Evolutionary conservation across 495 filamentous ascomycete species (phyloP), one percentile per base, ranked within the genome.

Genomic region (Hypoxylon trugodes): DNA sequence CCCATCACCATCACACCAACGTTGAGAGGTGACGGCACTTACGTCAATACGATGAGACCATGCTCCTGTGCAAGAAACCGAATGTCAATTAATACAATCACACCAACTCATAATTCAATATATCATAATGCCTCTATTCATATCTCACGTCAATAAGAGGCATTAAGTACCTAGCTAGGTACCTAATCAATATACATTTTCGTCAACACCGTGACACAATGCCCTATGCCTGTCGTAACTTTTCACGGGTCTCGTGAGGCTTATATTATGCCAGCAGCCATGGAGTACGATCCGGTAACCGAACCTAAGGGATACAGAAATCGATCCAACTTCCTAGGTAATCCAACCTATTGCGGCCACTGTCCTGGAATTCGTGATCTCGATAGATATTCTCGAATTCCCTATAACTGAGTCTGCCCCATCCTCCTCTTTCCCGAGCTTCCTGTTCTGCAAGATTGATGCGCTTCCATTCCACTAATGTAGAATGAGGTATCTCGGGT

Each of bases 301-400:
- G 37, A 32, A 28, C 8, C 62, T 76, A 81, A 8, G 83, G 82
- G 53, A 86, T 83, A 67, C 83, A 86, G 68, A 93, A 90, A 72
- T 95, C 91, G 69, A 93, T 92, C 92, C 92, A 96, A 52, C 81
- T 88, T 13, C 88, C 89, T 26, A 95, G 78, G 75, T 94, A 95
- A 47, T 87, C 88, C 53, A 96, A 80, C 19, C 82, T 70, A 48
- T 76, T 79, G 3, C 77, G 75, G 4, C 69, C 76, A 35, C 78
- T 76, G 28, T 87, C 87, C 41, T 86, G 83, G 45, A 83, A 81
- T 51, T 73, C 70, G 13, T 73, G 70, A 12, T 80, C 80, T 48
- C 82, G 84, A 79, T 93, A 91, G 33, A 89, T 85, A 21, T 76
- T 72, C 57, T 89, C 84, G 71, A 94, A 95, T 74, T 96, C 91